Evolutionary conservation across 805 yeast species (phyloP), one percentile per base, ranked within the genome.

Genomic region (Huiozyma naganishii): DNA sequence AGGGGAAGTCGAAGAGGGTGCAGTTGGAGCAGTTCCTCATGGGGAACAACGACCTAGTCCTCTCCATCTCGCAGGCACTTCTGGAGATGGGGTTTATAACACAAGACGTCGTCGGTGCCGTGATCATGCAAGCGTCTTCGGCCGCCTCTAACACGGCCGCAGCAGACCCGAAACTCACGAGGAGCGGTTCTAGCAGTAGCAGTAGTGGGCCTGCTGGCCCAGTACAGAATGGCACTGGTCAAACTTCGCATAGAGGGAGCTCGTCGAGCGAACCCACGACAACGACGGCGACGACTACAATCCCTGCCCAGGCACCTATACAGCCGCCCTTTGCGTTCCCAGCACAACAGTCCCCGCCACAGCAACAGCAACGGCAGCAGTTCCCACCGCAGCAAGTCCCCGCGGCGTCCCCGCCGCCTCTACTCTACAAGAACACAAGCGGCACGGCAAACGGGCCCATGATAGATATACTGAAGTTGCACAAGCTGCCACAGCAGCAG

Each of bases 81-180:
- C 63, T 83, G 13, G 68, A 82, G 40, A 83, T 83, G 89, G 94
- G 92, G 0, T 70, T 83, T 37, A 76, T 83, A 23, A 84, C 82
- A 57, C 69, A 72, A 34, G 78, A 76, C 38, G 82, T 80, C n/a
- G 76, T 83, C n/a, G 70, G 71, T 32, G 75, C 77, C 47, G 76
- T 84, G 5, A 51, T 54, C 55, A 59, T 52, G 7, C 33, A 30
- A 11, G 33, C 33, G 33, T 9, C 33, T 9, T 8, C 3, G 12
- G 13, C 41, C 29, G 13, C 32, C 6, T 17, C 37, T 37, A n/a
- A 3, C 29, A 36, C 8, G 37, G 33, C 5, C 6, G 27, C 10
- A 17, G 27, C 10, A 17, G 23, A 17, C 23, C 23, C 23, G 23
- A 17, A 17, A 17, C 23, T 17, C 4, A 17, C 23, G 4, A 17